These are phyloP conservation scores for Floccularia luteovirens DNA, from an alignment of 768 basidiomycete species.

Conservation along the genomic window DNA sequence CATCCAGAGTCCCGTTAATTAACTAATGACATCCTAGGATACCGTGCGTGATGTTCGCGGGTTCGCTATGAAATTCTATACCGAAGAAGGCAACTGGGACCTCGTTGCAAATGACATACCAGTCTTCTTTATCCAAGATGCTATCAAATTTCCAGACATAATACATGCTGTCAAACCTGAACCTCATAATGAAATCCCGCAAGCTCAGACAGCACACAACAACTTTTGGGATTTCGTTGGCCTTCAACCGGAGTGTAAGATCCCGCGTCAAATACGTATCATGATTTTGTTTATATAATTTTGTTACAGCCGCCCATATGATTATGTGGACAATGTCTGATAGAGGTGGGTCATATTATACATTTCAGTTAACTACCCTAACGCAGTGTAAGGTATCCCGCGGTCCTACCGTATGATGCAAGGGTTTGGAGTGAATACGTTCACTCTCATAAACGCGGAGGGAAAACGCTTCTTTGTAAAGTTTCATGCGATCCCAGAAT, in stretches of 20 bases:
- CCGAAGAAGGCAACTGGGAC: slow-evolving; percentile 82
- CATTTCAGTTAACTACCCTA: too few relatives aligned
- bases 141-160: slow-evolving; percentile 81
- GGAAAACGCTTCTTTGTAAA: slow-evolving; percentile 80
- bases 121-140: slow-evolving; percentile 77
- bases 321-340: slow-evolving; percentile 85
- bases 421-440: slow-evolving; percentile 86
- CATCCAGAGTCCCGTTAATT: background rate
- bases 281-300: slow-evolving; percentile 5
- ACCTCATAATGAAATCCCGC: slow-evolving; percentile 74
- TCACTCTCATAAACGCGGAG: slow-evolving; percentile 57
- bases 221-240: slow-evolving; percentile 85
- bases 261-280: slow-evolving; percentile 3
- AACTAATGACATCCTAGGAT: slow-evolving; percentile 27
- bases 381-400: slow-evolving; percentile 47
- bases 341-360: slow-evolving; percentile 27
- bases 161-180: slow-evolving; percentile 84
- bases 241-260: slow-evolving; percentile 56
- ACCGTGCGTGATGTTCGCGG: slow-evolving; percentile 83
- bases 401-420: slow-evolving; percentile 87
- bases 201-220: slow-evolving; percentile 67
- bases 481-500: slow-evolving; percentile 77
- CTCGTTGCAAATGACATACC: slow-evolving; percentile 82
- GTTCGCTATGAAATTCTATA: slow-evolving; percentile 81
- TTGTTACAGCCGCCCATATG: slow-evolving; percentile 52